Conservation (phyloP, 2,329 filamentous ascomycete genomes). For the Claviceps pazoutovae region DNA sequence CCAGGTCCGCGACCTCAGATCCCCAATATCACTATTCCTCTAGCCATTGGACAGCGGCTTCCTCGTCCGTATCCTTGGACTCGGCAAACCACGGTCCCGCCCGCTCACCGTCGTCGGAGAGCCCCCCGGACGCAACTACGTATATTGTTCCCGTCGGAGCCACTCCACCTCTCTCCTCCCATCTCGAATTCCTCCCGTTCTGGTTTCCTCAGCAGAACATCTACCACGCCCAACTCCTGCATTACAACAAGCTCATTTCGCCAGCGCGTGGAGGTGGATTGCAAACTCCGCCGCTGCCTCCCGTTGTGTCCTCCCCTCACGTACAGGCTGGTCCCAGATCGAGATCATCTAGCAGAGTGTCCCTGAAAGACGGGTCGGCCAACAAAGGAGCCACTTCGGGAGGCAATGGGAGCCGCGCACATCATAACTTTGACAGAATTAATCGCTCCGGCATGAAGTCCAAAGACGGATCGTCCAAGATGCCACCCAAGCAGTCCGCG, state of each 20-base stretch:
- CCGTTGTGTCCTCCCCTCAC: conserved; percentile 40
- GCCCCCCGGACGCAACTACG: conserved; percentile 16
- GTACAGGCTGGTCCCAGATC: conserved; percentile 43
- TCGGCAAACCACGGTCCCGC: conserved; percentile 14
- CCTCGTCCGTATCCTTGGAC: conserved; percentile 12
- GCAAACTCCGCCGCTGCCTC: conserved; percentile 40
- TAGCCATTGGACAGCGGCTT: conserved; percentile 18
- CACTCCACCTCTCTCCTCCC: conserved; percentile 24
- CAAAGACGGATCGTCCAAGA: conserved; percentile 38
- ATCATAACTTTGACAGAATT: conserved; percentile 44
- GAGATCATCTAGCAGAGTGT: conserved; percentile 46
- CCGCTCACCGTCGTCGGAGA: conserved; percentile 15
- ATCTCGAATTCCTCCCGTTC: conserved; percentile 41
- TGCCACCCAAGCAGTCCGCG: conserved; percentile 30
- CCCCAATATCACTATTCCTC: conserved; percentile 24
- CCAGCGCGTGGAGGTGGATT: conserved; percentile 41
- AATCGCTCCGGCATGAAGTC: conserved; percentile 48
- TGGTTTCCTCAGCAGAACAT: conserved; percentile 45
- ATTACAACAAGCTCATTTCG: conserved; percentile 53
- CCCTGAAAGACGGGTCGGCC: conserved; percentile 35
- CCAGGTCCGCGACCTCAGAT: conserved; percentile 23
- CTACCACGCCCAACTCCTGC: conserved; percentile 47
- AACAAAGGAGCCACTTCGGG: conserved; percentile 34
- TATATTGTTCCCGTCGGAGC: conserved; percentile 10
- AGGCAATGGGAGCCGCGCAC: conserved; percentile 52